Base-by-base conservation (phyloP, 192 early-diverging fungal genomes). In the Rhizoclosmatium sp. region DNA sequence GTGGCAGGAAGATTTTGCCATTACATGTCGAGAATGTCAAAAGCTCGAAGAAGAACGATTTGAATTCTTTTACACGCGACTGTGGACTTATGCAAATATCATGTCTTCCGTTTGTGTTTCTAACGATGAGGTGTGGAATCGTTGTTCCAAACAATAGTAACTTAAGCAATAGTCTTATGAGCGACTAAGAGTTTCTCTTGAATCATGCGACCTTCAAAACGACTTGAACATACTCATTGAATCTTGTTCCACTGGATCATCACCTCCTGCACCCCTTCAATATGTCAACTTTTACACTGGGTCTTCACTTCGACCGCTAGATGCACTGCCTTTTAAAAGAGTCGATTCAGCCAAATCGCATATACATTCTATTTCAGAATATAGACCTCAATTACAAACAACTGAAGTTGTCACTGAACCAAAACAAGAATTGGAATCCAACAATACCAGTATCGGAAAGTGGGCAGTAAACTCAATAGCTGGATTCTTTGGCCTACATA, bases 51-150 rank as follows among this genome's bases (percentile, higher is more conserved):
- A 84, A 56, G 86, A 90, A 62, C 79, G 88, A 40, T 81, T 88
- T 56, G 59, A 86, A 47, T 90, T 88, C 65, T 47, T 90, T 59
- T 75, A 84, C 19, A 80, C 48, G 14, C 79, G 69, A 44, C 48
- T 89, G 39, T 89, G 88, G 88, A 86, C 83, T 68, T 89, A 86
- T 60, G 81, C 86, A 3, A 89, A 89, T 66, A 82, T 88, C 14
- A 23, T 90, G 7, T 84, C 87, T 3, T 74, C 68, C 16, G 75
- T 78, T 19, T 89, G 88, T 69, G 86, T 89, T 4, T 54, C 85
- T 0, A 84, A 89, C 65, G 88, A 90, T 77, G 85, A 86, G 78
- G 85, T 85, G 58, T 31, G 31, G 31, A 31, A 31, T 31, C 31
- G 31, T 31, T 31, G 31, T 31, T 31, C 31, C 31, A 31, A 31